Evolutionary conservation across 2,329 filamentous ascomycete species (phyloP).

Genomic region (Colletotrichum chlorophyti): DNA sequence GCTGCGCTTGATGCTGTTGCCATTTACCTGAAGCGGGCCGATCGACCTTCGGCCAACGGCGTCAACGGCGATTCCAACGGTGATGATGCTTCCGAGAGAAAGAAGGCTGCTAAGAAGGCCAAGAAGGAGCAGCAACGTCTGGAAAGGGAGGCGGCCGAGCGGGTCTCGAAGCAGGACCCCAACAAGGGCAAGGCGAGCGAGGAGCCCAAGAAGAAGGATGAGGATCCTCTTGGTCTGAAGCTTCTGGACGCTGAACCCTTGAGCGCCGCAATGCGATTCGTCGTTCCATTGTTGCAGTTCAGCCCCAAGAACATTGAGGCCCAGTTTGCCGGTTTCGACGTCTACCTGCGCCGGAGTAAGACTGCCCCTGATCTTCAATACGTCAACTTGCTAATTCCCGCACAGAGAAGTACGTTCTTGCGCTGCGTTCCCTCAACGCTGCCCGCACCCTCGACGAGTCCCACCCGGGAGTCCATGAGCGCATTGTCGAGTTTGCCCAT

Average conservation of each 20-base stretch:
- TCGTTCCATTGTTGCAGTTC: slow-evolving; percentile 81
- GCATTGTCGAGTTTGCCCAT: slow-evolving; percentile 73
- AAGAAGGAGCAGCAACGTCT: slow-evolving; percentile 72
- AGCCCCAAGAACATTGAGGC: slow-evolving; percentile 82
- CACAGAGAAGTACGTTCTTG: slow-evolving; percentile 84
- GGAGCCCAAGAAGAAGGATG: slow-evolving; percentile 80
- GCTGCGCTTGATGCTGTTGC: slow-evolving; percentile 83
- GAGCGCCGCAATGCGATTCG: slow-evolving; percentile 85
- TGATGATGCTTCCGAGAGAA: slow-evolving; percentile 72
- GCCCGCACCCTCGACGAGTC: slow-evolving; percentile 72
- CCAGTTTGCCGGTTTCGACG: slow-evolving; percentile 88
- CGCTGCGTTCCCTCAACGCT: slow-evolving; percentile 83
- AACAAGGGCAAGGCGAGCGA: slow-evolving; percentile 73
- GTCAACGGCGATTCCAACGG: slow-evolving; percentile 60
- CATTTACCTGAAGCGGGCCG: slow-evolving; percentile 80
- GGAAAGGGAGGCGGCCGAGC: slow-evolving; percentile 81
- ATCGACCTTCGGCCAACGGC: slow-evolving; percentile 73
- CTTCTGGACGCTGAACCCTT: slow-evolving; percentile 85
- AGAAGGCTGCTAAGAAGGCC: slow-evolving; percentile 90
- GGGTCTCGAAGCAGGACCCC: slow-evolving; percentile 80
- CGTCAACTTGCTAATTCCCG: slow-evolving; percentile 32
- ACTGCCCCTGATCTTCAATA: slow-evolving; percentile 28
- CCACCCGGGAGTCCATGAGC: slow-evolving; percentile 77
- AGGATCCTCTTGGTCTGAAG: slow-evolving; percentile 83
- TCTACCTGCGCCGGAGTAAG: slow-evolving; percentile 85